phyloP scores from a whole-genome alignment of 2,329 filamentous ascomycete species.

The Trichoderma sp. region DNA sequence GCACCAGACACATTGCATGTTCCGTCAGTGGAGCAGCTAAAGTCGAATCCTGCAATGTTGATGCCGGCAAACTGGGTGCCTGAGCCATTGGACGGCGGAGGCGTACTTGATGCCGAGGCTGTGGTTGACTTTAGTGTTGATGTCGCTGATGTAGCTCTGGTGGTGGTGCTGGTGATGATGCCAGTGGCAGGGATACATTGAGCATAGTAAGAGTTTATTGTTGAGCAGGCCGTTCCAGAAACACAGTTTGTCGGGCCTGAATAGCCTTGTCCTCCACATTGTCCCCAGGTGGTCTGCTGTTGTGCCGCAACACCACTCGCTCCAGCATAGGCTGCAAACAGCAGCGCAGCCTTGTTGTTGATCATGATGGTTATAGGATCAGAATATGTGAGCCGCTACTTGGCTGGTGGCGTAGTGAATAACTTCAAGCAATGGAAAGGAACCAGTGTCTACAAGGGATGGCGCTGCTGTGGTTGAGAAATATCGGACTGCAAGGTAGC shows the following conservation, averaged over 20 bases:
- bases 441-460: background rate
- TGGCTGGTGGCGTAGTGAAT: background rate
- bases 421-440: background rate
- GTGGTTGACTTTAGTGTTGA: background rate
- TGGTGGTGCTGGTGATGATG: background rate
- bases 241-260: conserved; percentile 4
- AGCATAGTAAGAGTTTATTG: conserved; percentile 1
- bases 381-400: background rate
- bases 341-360: background rate
- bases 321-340: conserved; percentile 11
- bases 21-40: conserved; percentile 47
- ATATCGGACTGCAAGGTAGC: background rate
- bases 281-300: background rate
- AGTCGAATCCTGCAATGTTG: conserved; percentile 35
- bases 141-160: background rate
- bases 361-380: background rate
- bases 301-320: background rate
- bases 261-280: conserved; percentile 16
- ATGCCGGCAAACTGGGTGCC: conserved; percentile 2
- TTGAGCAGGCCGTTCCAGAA: conserved; percentile 1
- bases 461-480: background rate
- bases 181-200: conserved; percentile 8
- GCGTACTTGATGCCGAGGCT: background rate
- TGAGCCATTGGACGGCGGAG: background rate
- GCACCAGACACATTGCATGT: conserved; percentile 25